Base-by-base conservation (phyloP, 129 eudicot species). In the Calendula officinalis region DNA sequence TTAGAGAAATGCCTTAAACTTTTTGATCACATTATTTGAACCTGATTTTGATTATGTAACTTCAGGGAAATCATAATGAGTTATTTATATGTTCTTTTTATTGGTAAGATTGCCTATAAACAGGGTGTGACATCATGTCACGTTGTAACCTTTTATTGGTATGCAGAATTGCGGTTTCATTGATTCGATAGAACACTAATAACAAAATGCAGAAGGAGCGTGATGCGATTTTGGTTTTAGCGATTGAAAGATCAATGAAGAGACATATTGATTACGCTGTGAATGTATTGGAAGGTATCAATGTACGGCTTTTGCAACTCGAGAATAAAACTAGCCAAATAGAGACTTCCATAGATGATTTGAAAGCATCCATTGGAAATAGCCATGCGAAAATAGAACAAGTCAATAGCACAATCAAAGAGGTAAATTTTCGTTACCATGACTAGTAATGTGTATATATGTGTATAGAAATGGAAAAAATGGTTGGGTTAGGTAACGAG, bases 351-450 rank as follows among this genome's bases (percentile, higher is more conserved):
- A 57, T 83, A 13, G 90, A 81, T 75, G 90, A 87, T 33, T 59
- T 87, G 58, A 87, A 81, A 83, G 63, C 73, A 43, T 65, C 83
- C 57, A 55, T 78, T 69, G 90, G 77, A 45, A 80, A 73, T 67
- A 81, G 73, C 66, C 80, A 80, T 73, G 95, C 87, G 13, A 80
- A 83, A 48, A 43, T 87, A 79, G 77, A 90, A 52, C 81, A 78
- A 57, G 61, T 86, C 62, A 90, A 86, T 68, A 81, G 79, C 71
- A 75, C 77, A 61, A 79, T 87, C 63, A 70, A 81, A 46, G 90
- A 87, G 86, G 63, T 86, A 11, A 22, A 22, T 22, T 0, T 22
- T 22, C 2, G 30, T 22, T 22, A 22, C 30, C 30, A 22, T 22
- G 30, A 22, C 30, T 22, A 22, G 30, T 22, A 22, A 22, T 22